Evolutionary conservation across 139 green algal species (phyloP), one percentile per base, ranked within the genome.

Genomic region (Astrephomene gubernaculifera): DNA sequence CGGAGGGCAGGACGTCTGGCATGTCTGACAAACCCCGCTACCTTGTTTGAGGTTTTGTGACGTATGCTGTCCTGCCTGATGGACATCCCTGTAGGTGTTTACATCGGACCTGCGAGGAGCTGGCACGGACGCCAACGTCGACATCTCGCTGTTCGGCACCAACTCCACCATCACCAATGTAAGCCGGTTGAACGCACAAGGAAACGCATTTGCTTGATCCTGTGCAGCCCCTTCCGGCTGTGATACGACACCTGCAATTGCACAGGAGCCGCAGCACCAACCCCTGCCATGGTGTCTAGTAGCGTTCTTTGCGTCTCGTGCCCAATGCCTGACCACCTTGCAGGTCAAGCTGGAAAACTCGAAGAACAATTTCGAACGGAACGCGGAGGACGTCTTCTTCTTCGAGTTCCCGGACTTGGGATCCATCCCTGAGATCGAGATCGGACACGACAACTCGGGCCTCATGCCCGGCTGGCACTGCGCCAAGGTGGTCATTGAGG

Each of bases 371-470:
- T 94, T 83, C 36, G 76, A 83, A 29, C 60, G 76, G 31, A 84
- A 84, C 63, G 63, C 63, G 19, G 76, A 90, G 82, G 86, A 94
- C 71, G 73, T 91, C 2, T 94, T 94, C 74, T 87, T 89, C 64
- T 71, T 91, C 38, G 83, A 91, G 64, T 71, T 81, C 44, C 67
- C 82, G 1, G 84, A 92, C 72, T 60, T 93, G 8, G 91, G 89
- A 2, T 87, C 88, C 21, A 67, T 94, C 29, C 45, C 71, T 1
- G 86, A 90, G 64, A 86, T 94, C 21, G 84, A 93, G 74, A 90
- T 94, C 57, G 89, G 89, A 27, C 91, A 94, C 61, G 91, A 94
- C 81, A 91, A 92, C 86, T 80, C 52, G 17, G 91, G 91, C 9
- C 41, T 80, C 10, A 83, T 71, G 33, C 64, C 91, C 7, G 91